Percentiles rank a stretch among this genome's conserved stretches.
Conservation (phyloP, 768 basidiomycete genomes). For the Clathrus columnatus region DNA sequence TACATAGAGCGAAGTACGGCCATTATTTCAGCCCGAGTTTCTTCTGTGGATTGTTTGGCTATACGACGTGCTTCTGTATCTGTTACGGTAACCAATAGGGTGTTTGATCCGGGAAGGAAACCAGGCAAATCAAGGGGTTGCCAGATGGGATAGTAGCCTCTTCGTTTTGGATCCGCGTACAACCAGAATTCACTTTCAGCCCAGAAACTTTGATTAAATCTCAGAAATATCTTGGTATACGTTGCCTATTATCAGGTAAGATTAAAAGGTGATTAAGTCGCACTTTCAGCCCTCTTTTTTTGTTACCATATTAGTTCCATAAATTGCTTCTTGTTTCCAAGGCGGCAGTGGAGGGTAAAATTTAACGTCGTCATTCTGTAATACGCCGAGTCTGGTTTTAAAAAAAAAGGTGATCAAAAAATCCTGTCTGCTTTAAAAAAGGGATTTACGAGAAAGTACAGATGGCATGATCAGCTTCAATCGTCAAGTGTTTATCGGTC, state of each 20-base stretch:
- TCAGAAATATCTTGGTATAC: constrained; percentile 62
- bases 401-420: too few relatives aligned
- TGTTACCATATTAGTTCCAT: constrained; percentile 50
- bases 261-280: neutral
- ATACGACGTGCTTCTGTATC: constrained; percentile 41
- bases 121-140: constrained; percentile 48
- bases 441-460: constrained; percentile 39
- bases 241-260: constrained; percentile 28
- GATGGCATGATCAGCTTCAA: constrained; percentile 49
- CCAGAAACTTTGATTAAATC: constrained; percentile 57
- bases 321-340: constrained; percentile 59
- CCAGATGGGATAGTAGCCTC: constrained; percentile 48
- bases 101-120: constrained; percentile 54
- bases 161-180: neutral
- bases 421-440: neutral
- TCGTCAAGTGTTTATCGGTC: constrained; percentile 26
- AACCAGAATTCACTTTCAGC: neutral
- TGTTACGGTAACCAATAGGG: constrained; percentile 44
- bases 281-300: neutral
- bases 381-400: constrained; percentile 61
- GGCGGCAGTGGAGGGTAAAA: constrained; percentile 48
- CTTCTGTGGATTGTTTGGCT: constrained; percentile 28
- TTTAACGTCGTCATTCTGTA: constrained; percentile 52
- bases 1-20: constrained; percentile 51
- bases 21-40: constrained; percentile 36